Evolutionary conservation across 2,329 filamentous ascomycete species (phyloP).

Genomic region (Onygenales sp.): DNA sequence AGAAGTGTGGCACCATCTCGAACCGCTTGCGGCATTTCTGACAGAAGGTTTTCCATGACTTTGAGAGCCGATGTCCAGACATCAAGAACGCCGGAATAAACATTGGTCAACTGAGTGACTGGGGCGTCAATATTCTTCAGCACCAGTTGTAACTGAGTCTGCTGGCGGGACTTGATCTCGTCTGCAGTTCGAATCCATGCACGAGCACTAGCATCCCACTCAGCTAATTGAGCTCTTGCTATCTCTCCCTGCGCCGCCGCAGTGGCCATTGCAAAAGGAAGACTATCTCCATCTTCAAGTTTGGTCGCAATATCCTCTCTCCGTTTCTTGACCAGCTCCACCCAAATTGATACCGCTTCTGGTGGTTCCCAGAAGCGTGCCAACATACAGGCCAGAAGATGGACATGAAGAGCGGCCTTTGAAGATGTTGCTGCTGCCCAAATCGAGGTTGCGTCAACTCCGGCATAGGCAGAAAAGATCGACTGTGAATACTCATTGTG

Average conservation of each 20-base stretch:
- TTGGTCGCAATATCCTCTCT: neutral
- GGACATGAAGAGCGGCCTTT: slow-evolving; percentile 17
- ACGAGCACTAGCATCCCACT: slow-evolving; percentile 31
- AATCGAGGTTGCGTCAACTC: slow-evolving; percentile 12
- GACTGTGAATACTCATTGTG: neutral
- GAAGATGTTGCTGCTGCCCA: slow-evolving; percentile 21
- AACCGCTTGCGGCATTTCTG: slow-evolving; percentile 17
- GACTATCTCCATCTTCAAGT: neutral
- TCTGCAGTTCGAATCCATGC: slow-evolving; percentile 29
- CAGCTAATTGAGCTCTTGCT: slow-evolving; percentile 17
- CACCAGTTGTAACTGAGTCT: neutral
- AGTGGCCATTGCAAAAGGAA: neutral
- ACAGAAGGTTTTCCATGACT: slow-evolving; percentile 19
- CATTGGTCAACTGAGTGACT: neutral
- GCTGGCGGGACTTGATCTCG: slow-evolving; percentile 7
- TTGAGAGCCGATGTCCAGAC: slow-evolving; percentile 20
- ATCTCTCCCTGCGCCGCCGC: slow-evolving; percentile 9
- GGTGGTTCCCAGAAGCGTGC: slow-evolving; percentile 16
- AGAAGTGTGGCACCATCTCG: slow-evolving; percentile 19
- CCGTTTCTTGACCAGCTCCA: slow-evolving; percentile 16
- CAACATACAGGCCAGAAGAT: slow-evolving; percentile 27
- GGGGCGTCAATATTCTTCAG: neutral
- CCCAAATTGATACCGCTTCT: slow-evolving; percentile 25
- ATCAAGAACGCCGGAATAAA: neutral
- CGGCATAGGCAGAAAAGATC: slow-evolving; percentile 7